Evolutionary conservation across 352 stramenopile genomes (phyloP), one percentile per base, ranked within the genome.

Genomic region (Pythium dissimile): DNA sequence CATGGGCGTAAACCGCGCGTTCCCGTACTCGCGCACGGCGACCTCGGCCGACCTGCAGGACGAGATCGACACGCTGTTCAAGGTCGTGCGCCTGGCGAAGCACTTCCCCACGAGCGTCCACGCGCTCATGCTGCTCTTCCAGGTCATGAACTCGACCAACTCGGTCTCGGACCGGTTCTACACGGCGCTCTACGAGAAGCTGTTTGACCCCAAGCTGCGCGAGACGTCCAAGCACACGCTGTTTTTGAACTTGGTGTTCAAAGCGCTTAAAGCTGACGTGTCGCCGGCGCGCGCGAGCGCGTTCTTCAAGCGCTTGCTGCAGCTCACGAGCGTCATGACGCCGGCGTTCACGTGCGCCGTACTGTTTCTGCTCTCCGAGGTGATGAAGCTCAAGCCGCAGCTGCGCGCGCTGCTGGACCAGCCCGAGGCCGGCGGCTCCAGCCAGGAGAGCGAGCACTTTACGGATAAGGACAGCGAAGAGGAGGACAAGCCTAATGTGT

Each of bases 231-330:
- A 99, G 69, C 78, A 98, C 63, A 98, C 95, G 15, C 79, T 99
- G 49, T 98, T 99, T 52, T 84, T 99, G 21, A 99, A 99, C 73
- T 64, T 99, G n/a, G 63, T 99, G 31, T 99, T 97, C 80, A 97
- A 96, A 46, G 92, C 96, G 11, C 93, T 99, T 59, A 99, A 98
- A 68, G 81, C 83, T 16, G 97, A 99, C 62, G 82, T 83, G 8
- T 88, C 94, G 2, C 59, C 67, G 13, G 80, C 83, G 16, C 82
- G 97, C 23, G 73, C 89, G 1, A 67, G 80, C 35, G 96, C 96
- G 8, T 97, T 98, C 67, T 67, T 89, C n/a, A 99, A 99, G 81
- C 86, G 96, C 20, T 64, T 98, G 54, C 56, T 96, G 27, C 85
- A 96, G 74, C 74, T 96, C 24, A 81, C 84, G 15, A 79, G 71